Evolutionary conservation across 108 stramenopile species (phyloP).

Genomic region (Cyclotella atomus): DNA sequence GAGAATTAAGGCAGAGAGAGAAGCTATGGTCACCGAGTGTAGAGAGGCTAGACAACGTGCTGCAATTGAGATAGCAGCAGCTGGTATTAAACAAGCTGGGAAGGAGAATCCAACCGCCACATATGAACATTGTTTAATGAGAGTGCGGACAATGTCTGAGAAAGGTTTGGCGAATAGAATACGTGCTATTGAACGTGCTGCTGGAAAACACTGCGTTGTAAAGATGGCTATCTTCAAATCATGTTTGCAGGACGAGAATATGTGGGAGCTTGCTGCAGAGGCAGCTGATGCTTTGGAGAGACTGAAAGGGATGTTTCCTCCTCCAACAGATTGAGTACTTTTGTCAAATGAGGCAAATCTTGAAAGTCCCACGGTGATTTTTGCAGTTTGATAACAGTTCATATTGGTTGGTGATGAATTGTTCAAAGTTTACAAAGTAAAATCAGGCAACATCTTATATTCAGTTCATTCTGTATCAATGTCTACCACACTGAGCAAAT

Average conservation of each 20-base stretch:
- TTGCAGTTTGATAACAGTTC: too few species aligned
- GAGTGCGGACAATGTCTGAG: conserved; percentile 82
- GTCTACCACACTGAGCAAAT: background rate
- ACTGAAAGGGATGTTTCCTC: conserved; percentile 75
- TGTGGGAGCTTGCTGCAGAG: conserved; percentile 77
- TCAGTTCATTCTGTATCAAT: too few species aligned
- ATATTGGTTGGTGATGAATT: too few species aligned
- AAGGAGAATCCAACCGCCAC: conserved; percentile 85
- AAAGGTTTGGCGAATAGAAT: conserved; percentile 70
- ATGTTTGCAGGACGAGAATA: conserved; percentile 83
- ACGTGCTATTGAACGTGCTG: conserved; percentile 85
- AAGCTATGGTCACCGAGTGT: conserved; percentile 64
- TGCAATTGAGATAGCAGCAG: conserved; percentile 55
- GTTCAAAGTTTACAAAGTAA: too few species aligned
- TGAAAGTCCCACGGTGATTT: too few species aligned
- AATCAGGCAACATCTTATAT: too few species aligned
- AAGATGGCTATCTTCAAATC: conserved; percentile 92
- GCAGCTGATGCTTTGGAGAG: conserved; percentile 84
- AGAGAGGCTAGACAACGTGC: conserved; percentile 69
- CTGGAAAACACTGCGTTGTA: conserved; percentile 87
- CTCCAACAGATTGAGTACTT: conserved; percentile 43
- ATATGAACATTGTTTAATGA: conserved; percentile 89
- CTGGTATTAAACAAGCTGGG: conserved; percentile 45
- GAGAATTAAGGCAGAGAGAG: conserved; percentile 38
- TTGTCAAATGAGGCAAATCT: background rate